Evolutionary conservation across 768 basidiomycete genomes (phyloP), one percentile per base, ranked within the genome.

Genomic region (Naganishia friedmannii): DNA sequence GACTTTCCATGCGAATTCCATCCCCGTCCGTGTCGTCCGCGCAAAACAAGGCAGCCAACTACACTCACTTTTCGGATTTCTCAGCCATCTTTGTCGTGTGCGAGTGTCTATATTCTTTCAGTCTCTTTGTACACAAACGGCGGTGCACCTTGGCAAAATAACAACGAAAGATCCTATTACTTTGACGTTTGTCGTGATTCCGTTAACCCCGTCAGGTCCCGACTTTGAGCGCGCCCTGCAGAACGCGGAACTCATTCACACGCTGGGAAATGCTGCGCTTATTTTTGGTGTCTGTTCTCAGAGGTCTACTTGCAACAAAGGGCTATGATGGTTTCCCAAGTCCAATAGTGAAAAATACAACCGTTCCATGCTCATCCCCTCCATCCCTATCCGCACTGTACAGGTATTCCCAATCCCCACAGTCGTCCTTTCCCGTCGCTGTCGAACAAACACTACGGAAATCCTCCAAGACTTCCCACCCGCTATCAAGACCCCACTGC

Each of bases 381-480:
- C 63, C 48, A 19, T 54, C 66, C 54, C 46, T 71, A 19, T 69
- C 73, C 19, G n/a, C 70, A 29, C 81, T 57, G 19, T 72, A 42
- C 42, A 42, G 15, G 2, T 15, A 15, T 42, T 42, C 15, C 42
- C 42, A 42, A 70, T 70, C 7, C 39, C 39, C 68, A 54, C 54
- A 37, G 42, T 29, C 31, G 55, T 57, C 28, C 34, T 37, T 21
- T 46, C 15, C 45, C 45, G 45, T 17, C 21, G 7, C 8, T 46
- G 45, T 19, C 19, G 8, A n/a, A 39, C 34, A 13, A 3, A n/a
- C 58, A 10, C 39, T 19, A 10, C 60, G n/a, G 13, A 63, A 63
- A 63, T 54, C 69, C 60, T 69, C 13, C 15, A 57, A 53, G 28
- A 54, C 23, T 54, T 68, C 53, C 65, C 68, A 58, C 3, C 57